Conservation (phyloP, 1,284 basidiomycete species). For the Trichosporon coremiiforme region DNA sequence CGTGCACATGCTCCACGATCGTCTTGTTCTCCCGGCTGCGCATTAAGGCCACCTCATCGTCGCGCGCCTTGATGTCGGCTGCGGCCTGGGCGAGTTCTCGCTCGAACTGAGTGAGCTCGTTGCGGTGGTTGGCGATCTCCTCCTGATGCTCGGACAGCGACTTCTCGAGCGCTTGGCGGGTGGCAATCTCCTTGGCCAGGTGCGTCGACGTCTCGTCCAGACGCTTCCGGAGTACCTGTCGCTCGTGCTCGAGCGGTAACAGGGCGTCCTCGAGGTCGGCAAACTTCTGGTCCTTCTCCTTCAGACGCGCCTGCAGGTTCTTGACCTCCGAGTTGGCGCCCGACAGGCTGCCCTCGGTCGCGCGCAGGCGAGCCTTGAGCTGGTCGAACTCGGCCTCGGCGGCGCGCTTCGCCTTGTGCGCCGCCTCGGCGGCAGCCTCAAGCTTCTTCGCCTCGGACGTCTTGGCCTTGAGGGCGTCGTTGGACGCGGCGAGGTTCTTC, state of each 20-base stretch:
- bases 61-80: slow-evolving; percentile 74
- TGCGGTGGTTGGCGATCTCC: slow-evolving; percentile 68
- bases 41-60: slow-evolving; percentile 82
- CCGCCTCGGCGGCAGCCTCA: slow-evolving; percentile 63
- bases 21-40: slow-evolving; percentile 89
- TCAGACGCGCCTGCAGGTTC: slow-evolving; percentile 62
- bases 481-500: slow-evolving; percentile 62
- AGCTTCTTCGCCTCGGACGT: slow-evolving; percentile 60
- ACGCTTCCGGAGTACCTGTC: slow-evolving; percentile 71
- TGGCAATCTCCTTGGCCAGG: slow-evolving; percentile 57
- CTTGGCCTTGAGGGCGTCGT: slow-evolving; percentile 62
- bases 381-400: slow-evolving; percentile 66
- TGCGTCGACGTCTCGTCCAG: slow-evolving; percentile 64
- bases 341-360: slow-evolving; percentile 68
- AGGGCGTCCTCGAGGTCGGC: slow-evolving; percentile 85
- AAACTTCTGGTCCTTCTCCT: slow-evolving; percentile 70
- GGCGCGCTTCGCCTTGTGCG: slow-evolving; percentile 70
- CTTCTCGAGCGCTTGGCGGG: slow-evolving; percentile 73
- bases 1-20: slow-evolving; percentile 97
- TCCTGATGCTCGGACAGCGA: slow-evolving; percentile 66
- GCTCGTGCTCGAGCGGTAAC: slow-evolving; percentile 78
- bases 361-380: slow-evolving; percentile 70
- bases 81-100: slow-evolving; percentile 77
- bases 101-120: slow-evolving; percentile 73
- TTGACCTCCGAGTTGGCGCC: slow-evolving; percentile 54